Conservation (phyloP, 1,139 yeast species). For the Zygoascus sp. region DNA sequence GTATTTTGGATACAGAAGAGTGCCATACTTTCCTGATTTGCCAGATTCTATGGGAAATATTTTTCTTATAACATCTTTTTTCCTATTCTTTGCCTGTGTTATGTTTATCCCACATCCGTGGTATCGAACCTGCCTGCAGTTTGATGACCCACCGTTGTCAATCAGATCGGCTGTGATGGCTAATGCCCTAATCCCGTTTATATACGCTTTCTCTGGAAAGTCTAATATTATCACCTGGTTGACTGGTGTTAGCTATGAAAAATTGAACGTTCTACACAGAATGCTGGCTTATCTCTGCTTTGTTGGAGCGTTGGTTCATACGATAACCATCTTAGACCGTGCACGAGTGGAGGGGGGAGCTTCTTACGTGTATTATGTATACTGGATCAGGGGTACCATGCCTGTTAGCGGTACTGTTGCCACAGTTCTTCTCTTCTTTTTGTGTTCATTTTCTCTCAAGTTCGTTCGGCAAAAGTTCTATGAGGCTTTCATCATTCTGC, state of each 20-base stretch:
- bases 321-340: constrained; percentile 38
- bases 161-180: constrained; percentile 57
- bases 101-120: constrained; percentile 12
- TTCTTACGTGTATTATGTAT: constrained; percentile 9
- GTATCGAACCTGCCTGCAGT: constrained; percentile 10
- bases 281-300: constrained; percentile 51
- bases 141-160: constrained; percentile 41
- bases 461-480: constrained; percentile 44
- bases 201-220: constrained; percentile 59
- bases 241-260: constrained; percentile 60
- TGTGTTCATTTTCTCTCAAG: constrained; percentile 47
- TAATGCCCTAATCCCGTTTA: constrained; percentile 50
- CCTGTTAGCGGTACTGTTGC: constrained; percentile 43
- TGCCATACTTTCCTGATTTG: constrained; percentile 5
- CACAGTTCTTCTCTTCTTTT: constrained; percentile 42
- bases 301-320: constrained; percentile 49
- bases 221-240: constrained; percentile 53
- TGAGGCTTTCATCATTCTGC: constrained; percentile 52
- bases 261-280: constrained; percentile 57
- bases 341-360: constrained; percentile 8
- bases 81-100: constrained; percentile 6
- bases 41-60: constrained; percentile 7
- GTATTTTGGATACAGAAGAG: constrained; percentile 3
- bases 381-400: constrained; percentile 8
- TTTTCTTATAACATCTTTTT: not conserved